These are phyloP conservation scores for Fraxinus albicans DNA, from an alignment of 305 asterid species.

Conservation along the genomic window DNA sequence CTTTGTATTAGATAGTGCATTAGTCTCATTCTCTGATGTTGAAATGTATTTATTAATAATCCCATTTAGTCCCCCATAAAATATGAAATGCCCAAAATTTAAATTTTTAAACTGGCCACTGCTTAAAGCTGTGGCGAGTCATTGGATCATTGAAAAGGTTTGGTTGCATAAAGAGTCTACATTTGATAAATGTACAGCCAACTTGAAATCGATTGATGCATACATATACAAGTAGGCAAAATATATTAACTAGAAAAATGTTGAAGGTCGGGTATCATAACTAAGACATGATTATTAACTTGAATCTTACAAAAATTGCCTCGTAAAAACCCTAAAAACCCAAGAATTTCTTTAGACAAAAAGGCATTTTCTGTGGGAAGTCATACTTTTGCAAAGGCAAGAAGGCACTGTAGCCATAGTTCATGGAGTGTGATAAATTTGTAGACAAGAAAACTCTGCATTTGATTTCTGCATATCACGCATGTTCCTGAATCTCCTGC, in stretches of 20 bases:
- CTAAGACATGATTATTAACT: not conserved
- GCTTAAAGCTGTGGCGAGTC: conserved; percentile 16
- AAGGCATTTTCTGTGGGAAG: not conserved
- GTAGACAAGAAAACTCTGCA: not conserved
- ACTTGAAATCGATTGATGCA: not conserved
- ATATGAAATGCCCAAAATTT: not conserved
- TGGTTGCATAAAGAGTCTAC: conserved; percentile 6
- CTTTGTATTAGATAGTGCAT: conserved; percentile 35
- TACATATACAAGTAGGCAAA: not conserved
- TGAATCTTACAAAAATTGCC: not conserved
- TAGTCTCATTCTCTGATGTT: conserved; percentile 23
- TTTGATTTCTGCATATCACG: not conserved
- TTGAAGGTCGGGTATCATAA: not conserved
- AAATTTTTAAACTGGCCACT: conserved; percentile 10
- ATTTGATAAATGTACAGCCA: not conserved
- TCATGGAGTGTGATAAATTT: not conserved
- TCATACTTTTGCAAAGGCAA: not conserved
- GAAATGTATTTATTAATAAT: conserved; percentile 32
- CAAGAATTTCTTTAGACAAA: not conserved
- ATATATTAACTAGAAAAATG: not conserved
- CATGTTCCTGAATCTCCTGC: not conserved
- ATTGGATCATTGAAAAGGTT: conserved; percentile 28
- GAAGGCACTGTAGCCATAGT: not conserved
- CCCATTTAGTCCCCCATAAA: conserved; percentile 35
- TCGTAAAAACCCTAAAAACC: not conserved